Percentiles rank a stretch among this genome's conserved stretches.
Evolutionary conservation across 805 yeast species (phyloP).

Genomic region (Candida nitratophila): DNA sequence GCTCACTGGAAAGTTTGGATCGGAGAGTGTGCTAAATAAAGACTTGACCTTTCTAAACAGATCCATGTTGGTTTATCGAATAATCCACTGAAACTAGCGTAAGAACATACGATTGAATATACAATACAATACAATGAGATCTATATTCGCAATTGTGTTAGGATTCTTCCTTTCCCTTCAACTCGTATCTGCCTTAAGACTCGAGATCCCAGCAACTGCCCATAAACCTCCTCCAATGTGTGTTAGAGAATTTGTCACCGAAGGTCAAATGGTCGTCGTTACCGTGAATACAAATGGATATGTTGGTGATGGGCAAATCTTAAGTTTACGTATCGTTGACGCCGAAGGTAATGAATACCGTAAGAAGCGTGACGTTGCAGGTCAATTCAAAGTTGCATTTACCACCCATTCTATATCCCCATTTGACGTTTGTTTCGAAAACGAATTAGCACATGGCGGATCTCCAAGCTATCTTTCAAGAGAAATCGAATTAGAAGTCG

Average conservation of each 20-base stretch:
- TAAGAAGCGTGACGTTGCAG: constrained; percentile 68
- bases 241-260: constrained; percentile 84
- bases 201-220: constrained; percentile 24
- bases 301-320: constrained; percentile 80
- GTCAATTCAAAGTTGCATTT: constrained; percentile 69
- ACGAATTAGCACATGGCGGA: constrained; percentile 36
- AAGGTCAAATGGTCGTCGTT: constrained; percentile 83
- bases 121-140: constrained; percentile 7
- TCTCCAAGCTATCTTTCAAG: constrained; percentile 46
- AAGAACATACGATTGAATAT: too few species aligned
- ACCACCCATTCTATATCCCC: constrained; percentile 78
- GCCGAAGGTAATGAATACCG: constrained; percentile 81
- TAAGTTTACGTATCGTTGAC: constrained; percentile 65
- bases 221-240: constrained; percentile 52
- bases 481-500: constrained; percentile 83
- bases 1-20: too few species aligned
- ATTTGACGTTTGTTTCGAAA: constrained; percentile 87
- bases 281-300: constrained; percentile 69
- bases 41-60: too few species aligned
- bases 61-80: too few species aligned
- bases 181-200: constrained; percentile 16
- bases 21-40: too few species aligned
- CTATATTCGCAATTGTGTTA: constrained; percentile 2
- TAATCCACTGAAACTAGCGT: too few species aligned
- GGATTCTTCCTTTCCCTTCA: constrained; percentile 7